Evolutionary conservation across 805 yeast genomes (phyloP).

Genomic region (Sporopachydermia quercuum): DNA sequence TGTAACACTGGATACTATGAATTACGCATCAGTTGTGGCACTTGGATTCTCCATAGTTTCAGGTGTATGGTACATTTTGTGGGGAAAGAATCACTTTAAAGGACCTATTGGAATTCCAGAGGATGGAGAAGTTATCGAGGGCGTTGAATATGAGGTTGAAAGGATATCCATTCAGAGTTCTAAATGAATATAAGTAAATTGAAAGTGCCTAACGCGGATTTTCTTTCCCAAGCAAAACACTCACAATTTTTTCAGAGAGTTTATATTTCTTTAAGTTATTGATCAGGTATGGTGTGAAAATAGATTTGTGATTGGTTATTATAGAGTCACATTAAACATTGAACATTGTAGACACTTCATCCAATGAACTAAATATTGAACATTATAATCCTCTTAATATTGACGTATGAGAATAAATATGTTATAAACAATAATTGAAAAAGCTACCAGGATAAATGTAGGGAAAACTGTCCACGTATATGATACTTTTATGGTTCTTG

Average conservation of each 20-base stretch:
- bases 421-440: not conserved
- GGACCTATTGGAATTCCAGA: not conserved
- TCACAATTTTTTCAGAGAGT: too few relatives aligned
- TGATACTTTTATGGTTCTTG: not conserved
- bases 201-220: too few relatives aligned
- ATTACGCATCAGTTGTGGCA: conserved; percentile 17
- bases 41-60: not conserved
- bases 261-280: too few relatives aligned
- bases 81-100: not conserved
- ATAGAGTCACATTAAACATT: too few relatives aligned
- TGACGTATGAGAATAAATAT: not conserved
- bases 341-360: too few relatives aligned
- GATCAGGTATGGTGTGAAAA: too few relatives aligned
- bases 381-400: too few relatives aligned
- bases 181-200: not conserved
- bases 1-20: conserved; percentile 27
- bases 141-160: not conserved
- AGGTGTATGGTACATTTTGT: not conserved
- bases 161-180: not conserved
- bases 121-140: not conserved
- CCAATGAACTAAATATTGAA: too few relatives aligned
- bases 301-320: too few relatives aligned
- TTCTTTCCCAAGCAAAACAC: too few relatives aligned
- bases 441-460: not conserved
- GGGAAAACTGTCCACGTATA: not conserved